phyloP scores from a whole-genome alignment of 164 flowering plant genomes.

The Vitis cinerea region DNA sequence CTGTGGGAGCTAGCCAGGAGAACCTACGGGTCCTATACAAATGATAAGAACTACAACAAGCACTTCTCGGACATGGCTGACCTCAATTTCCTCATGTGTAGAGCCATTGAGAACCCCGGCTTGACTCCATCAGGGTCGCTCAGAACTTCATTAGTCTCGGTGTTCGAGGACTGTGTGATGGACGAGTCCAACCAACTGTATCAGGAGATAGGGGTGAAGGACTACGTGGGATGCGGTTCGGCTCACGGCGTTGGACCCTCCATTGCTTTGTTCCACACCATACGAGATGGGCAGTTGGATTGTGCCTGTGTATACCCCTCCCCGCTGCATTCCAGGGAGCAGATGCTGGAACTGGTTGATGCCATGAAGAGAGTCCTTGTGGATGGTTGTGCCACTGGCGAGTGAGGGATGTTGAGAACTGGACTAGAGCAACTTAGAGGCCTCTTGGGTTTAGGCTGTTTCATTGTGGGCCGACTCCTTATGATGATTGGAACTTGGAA shows the following conservation, averaged over 20 bases:
- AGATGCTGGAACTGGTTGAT: conserved; percentile 55
- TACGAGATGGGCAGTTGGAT: conserved; percentile 61
- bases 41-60: conserved; percentile 45
- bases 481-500: too few relatives aligned
- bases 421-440: too few relatives aligned
- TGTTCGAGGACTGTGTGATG: conserved; percentile 67
- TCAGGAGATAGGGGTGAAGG: conserved; percentile 50
- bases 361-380: conserved; percentile 54
- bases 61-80: conserved; percentile 75
- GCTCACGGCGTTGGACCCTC: conserved; percentile 83
- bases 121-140: conserved; percentile 53
- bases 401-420: too few relatives aligned
- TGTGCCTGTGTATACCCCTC: conserved; percentile 72
- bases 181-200: conserved; percentile 33
- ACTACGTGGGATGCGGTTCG: conserved; percentile 68
- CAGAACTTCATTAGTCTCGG: conserved; percentile 61
- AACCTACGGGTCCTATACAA: conserved; percentile 38
- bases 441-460: too few relatives aligned
- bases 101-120: conserved; percentile 65
- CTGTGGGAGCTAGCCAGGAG: conserved; percentile 73
- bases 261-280: conserved; percentile 61
- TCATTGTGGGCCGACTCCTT: too few relatives aligned
- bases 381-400: conserved; percentile 8
- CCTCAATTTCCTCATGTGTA: conserved; percentile 64
- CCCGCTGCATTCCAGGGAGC: conserved; percentile 80